Conservation (phyloP, 2,329 filamentous ascomycete species). For the Alternaria ventricosa region DNA sequence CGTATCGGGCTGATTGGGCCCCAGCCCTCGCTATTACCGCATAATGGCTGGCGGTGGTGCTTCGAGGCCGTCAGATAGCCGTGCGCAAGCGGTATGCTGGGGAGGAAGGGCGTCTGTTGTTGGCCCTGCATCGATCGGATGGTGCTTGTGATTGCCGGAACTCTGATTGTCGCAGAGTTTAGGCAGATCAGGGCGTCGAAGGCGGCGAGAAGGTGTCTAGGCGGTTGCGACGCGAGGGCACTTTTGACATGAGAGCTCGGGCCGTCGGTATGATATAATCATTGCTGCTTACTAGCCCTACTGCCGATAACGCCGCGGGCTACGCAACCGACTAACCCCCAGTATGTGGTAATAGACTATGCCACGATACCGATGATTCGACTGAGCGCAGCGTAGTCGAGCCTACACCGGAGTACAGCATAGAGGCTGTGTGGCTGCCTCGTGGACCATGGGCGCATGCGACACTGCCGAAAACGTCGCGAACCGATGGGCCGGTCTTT, state of each 20-base stretch:
- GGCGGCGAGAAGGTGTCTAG: conserved; percentile 10
- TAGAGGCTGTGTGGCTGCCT: background rate
- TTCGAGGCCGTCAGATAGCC: conserved; percentile 63
- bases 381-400: background rate
- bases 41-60: conserved; percentile 71
- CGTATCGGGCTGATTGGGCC: conserved; percentile 85
- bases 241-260: conserved; percentile 16
- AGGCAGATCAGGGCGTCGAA: conserved; percentile 20
- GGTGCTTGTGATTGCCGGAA: conserved; percentile 22
- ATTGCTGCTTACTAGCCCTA: conserved; percentile 8
- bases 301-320: conserved; percentile 12
- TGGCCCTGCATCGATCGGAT: conserved; percentile 46
- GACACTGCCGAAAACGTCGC: background rate
- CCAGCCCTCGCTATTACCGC: conserved; percentile 92
- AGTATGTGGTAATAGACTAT: background rate
- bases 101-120: conserved; percentile 47
- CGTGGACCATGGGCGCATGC: background rate
- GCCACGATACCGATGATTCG: background rate
- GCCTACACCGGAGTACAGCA: background rate
- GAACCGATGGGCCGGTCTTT: conserved; percentile 10
- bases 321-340: background rate
- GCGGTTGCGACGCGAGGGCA: conserved; percentile 11
- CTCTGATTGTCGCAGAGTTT: conserved; percentile 32
- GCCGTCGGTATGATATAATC: conserved; percentile 20
- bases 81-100: conserved; percentile 32